Conservation (phyloP, 2,329 filamentous ascomycete genomes). For the Claviceps arundinis region DNA sequence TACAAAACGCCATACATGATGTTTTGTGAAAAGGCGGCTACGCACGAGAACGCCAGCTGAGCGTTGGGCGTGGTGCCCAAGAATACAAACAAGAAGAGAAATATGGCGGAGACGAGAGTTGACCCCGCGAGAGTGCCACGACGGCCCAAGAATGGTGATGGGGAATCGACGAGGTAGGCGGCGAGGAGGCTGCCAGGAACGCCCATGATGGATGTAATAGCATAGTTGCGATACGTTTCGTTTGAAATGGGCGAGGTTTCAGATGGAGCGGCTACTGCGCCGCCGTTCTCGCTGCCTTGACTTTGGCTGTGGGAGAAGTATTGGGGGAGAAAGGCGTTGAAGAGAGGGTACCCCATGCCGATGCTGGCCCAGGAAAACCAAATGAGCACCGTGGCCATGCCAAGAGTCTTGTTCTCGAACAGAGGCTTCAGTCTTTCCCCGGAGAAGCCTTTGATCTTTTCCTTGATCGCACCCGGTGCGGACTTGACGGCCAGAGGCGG, state of each 20-base stretch:
- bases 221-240: conserved; percentile 64
- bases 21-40: conserved; percentile 60
- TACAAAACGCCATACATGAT: conserved; percentile 69
- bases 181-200: conserved; percentile 67
- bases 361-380: conserved; percentile 77
- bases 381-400: conserved; percentile 39
- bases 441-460: conserved; percentile 54
- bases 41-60: conserved; percentile 53
- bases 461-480: conserved; percentile 32
- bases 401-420: conserved; percentile 40
- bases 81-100: conserved; percentile 54
- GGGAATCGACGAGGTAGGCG: conserved; percentile 55
- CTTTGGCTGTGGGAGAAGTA: conserved; percentile 52
- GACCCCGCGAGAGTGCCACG: conserved; percentile 58
- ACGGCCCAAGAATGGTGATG: conserved; percentile 50
- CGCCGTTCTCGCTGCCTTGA: conserved; percentile 22
- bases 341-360: conserved; percentile 76
- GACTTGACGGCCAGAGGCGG: conserved; percentile 4
- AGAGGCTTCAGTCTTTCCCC: conserved; percentile 53
- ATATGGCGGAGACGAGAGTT: conserved; percentile 53
- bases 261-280: conserved; percentile 12
- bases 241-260: conserved; percentile 26
- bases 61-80: conserved; percentile 40
- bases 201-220: conserved; percentile 64
- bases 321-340: conserved; percentile 83